Percentiles rank a stretch among this genome's conserved stretches.
Evolutionary conservation across 805 yeast genomes (phyloP).

Genomic region (Metschnikowia aberdeeniae): DNA sequence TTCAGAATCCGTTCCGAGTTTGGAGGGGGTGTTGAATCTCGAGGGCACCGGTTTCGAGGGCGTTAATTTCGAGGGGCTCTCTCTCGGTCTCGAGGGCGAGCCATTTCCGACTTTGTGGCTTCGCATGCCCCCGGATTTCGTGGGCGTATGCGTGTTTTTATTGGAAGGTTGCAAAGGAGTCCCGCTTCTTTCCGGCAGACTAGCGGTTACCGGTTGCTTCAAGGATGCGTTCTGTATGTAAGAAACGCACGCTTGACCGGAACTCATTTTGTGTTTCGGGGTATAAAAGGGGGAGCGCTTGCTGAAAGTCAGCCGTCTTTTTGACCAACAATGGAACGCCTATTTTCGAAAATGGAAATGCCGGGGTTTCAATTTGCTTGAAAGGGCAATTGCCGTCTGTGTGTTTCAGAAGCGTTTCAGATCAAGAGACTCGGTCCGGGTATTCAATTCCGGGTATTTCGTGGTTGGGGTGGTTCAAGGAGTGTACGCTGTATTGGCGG

Average conservation of each 20-base stretch:
- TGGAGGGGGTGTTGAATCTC: not conserved
- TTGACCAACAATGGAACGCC: no score
- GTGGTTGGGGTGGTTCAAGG: no score
- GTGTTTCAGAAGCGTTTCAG: no score
- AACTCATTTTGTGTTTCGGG: slow-evolving; percentile 1
- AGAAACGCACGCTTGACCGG: slow-evolving; percentile 2
- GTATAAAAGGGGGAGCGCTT: not conserved
- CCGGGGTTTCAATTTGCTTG: slow-evolving; percentile 1
- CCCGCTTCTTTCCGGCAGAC: not conserved
- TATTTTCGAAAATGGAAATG: no score
- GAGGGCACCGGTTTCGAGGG: not conserved
- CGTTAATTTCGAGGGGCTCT: not conserved
- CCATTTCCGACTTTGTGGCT: not conserved
- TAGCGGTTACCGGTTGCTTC: not conserved
- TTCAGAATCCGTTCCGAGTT: not conserved
- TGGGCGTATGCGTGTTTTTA: not conserved
- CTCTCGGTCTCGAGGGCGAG: not conserved
- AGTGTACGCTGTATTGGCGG: no score
- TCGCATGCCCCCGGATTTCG: not conserved
- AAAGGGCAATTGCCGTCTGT: not conserved
- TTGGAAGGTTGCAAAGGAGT: slow-evolving; percentile 3
- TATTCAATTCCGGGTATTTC: not conserved
- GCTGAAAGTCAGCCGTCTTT: no score
- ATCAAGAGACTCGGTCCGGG: not conserved
- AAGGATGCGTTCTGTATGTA: slow-evolving; percentile 2